Evolutionary conservation across 2,329 filamentous ascomycete genomes (phyloP).

Genomic region (Neofusicoccum laricinum): DNA sequence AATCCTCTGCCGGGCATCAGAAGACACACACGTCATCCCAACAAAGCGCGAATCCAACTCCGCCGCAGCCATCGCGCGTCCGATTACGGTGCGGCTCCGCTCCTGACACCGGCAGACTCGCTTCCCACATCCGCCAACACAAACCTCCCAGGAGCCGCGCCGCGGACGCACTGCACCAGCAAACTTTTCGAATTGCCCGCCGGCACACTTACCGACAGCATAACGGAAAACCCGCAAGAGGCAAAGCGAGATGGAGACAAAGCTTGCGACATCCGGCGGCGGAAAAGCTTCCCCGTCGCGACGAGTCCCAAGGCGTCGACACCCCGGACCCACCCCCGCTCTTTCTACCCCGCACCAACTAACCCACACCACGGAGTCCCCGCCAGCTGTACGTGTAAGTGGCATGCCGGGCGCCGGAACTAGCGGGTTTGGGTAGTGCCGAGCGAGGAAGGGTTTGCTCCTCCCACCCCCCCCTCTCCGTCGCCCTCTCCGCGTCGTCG

Average conservation of each 20-base stretch:
- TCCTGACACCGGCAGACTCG: neutral
- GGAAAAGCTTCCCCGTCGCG: too few relatives aligned
- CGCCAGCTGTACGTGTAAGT: neutral
- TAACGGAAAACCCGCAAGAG: neutral
- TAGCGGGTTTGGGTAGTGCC: neutral
- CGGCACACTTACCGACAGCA: neutral
- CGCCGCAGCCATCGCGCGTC: neutral
- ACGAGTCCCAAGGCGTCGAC: too few relatives aligned
- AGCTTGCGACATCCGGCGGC: too few relatives aligned
- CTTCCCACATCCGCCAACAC: neutral
- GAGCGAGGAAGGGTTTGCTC: neutral
- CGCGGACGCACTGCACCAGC: neutral
- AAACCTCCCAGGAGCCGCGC: neutral
- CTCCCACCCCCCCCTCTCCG: neutral
- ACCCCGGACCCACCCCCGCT: slow-evolving; percentile 13
- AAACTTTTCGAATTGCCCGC: neutral
- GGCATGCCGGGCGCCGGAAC: neutral
- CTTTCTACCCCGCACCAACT: neutral
- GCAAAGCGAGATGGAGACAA: neutral
- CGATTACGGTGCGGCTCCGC: neutral
- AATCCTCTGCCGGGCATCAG: neutral
- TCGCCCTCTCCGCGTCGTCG: neutral
- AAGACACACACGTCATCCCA: neutral
- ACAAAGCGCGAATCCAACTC: neutral
- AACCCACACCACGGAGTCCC: neutral